phyloP scores from a whole-genome alignment of 495 filamentous ascomycete species.

The Penicillium lagena region DNA sequence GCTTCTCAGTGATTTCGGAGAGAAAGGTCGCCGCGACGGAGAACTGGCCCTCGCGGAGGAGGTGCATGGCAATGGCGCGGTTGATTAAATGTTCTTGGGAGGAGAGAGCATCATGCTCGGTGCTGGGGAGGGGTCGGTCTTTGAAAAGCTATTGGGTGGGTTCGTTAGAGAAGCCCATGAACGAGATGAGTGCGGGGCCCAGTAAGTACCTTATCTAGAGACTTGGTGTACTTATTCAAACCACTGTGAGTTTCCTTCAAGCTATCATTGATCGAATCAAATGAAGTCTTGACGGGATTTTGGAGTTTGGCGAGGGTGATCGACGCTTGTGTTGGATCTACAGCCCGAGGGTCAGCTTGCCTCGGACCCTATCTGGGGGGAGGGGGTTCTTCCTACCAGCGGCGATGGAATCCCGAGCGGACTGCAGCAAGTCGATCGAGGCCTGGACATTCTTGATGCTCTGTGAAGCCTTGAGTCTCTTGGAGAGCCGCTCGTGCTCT shows the following conservation, averaged over 20 bases:
- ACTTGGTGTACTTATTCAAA: slow-evolving; percentile 74
- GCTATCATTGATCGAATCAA: slow-evolving; percentile 71
- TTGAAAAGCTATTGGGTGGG: slow-evolving; percentile 58
- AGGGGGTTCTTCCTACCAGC: slow-evolving; percentile 43
- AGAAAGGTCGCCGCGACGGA: slow-evolving; percentile 77
- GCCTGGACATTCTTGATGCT: slow-evolving; percentile 69
- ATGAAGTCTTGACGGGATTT: slow-evolving; percentile 67
- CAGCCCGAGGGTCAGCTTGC: background rate
- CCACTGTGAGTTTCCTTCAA: slow-evolving; percentile 73
- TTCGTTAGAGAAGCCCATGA: background rate
- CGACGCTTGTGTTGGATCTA: slow-evolving; percentile 64
- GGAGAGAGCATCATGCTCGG: slow-evolving; percentile 76
- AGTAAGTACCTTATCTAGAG: slow-evolving; percentile 64
- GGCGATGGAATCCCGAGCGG: slow-evolving; percentile 63
- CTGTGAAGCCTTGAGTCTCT: slow-evolving; percentile 61
- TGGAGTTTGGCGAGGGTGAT: slow-evolving; percentile 76
- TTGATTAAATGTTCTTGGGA: slow-evolving; percentile 74
- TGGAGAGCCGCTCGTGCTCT: slow-evolving; percentile 65
- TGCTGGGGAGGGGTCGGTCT: slow-evolving; percentile 63
- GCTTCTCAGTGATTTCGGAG: slow-evolving; percentile 46
- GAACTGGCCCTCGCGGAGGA: slow-evolving; percentile 92
- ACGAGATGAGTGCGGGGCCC: background rate
- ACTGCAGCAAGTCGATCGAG: slow-evolving; percentile 68
- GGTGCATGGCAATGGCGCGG: slow-evolving; percentile 90
- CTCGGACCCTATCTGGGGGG: too few relatives aligned